Evolutionary conservation across 1,284 basidiomycete species (phyloP).

Genomic region (Cryptococcus sp.): DNA sequence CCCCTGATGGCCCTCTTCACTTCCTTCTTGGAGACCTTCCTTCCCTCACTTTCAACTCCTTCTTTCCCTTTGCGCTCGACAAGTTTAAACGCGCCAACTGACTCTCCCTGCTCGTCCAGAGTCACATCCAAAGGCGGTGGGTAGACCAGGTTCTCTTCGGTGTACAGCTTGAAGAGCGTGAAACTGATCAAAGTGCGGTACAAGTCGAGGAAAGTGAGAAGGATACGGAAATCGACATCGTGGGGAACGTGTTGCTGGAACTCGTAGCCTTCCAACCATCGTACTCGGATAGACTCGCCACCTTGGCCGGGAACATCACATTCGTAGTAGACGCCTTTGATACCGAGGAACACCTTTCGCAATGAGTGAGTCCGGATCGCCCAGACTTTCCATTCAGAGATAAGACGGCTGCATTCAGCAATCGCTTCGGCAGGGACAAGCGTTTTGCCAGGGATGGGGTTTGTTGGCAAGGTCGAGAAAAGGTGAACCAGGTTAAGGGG

Average conservation of each 20-base stretch:
- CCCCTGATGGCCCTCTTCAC: slow-evolving; percentile 58
- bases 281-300: slow-evolving; percentile 75
- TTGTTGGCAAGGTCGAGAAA: slow-evolving; percentile 85
- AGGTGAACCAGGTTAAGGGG: slow-evolving; percentile 93
- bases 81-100: slow-evolving; percentile 86
- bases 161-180: slow-evolving; percentile 95
- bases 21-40: slow-evolving; percentile 45
- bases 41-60: slow-evolving; percentile 34
- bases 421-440: slow-evolving; percentile 81
- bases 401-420: slow-evolving; percentile 84
- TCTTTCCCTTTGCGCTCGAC: slow-evolving; percentile 60
- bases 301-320: slow-evolving; percentile 71
- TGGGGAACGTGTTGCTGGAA: slow-evolving; percentile 95
- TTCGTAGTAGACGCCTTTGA: slow-evolving; percentile 99
- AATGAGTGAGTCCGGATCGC: slow-evolving; percentile 85
- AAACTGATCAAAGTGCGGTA: slow-evolving; percentile 97
- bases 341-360: slow-evolving; percentile 91
- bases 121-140: slow-evolving; percentile 84
- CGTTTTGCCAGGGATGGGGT: slow-evolving; percentile 59
- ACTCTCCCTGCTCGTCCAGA: slow-evolving; percentile 85
- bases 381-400: slow-evolving; percentile 82
- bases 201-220: slow-evolving; percentile 97
- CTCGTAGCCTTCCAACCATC: slow-evolving; percentile 97
- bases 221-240: slow-evolving; percentile 97
- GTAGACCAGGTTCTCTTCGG: slow-evolving; percentile 90